These are phyloP conservation scores for Fagus sylvatica DNA, from an alignment of 306 rosid species.

Conservation along the genomic window DNA sequence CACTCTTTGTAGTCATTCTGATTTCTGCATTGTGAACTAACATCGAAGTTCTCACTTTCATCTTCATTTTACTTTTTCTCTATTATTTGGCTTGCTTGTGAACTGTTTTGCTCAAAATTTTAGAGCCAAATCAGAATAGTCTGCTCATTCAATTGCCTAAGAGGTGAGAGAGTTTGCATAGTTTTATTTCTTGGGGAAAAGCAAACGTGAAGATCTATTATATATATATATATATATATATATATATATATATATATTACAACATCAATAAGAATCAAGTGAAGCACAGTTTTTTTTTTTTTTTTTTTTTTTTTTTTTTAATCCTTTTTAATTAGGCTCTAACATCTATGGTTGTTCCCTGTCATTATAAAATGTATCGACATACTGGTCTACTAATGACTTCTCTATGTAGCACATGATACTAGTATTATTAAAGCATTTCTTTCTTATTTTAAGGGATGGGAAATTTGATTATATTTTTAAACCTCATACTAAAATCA, in stretches of 20 bases:
- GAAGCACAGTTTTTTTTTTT: constrained; percentile 11
- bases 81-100: neutral
- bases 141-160: neutral
- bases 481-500: neutral
- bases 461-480: constrained; percentile 32
- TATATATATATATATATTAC: neutral
- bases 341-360: constrained; percentile 41
- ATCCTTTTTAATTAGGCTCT: constrained; percentile 14
- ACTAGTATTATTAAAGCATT: neutral
- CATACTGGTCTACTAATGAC: constrained; percentile 1
- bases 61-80: neutral
- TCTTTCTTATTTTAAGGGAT: constrained; percentile 35
- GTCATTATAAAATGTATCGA: constrained; percentile 25
- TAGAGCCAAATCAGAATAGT: neutral
- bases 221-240: neutral
- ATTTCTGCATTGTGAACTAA: neutral
- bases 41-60: neutral
- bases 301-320: too few relatives aligned
- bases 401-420: neutral
- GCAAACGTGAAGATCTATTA: neutral
- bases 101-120: neutral
- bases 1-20: neutral
- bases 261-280: constrained; percentile 13
- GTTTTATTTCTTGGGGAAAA: neutral
- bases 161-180: neutral